Base-by-base conservation (phyloP, 2,329 filamentous ascomycete species). In the Cladosporium austrohemisphaericum region DNA sequence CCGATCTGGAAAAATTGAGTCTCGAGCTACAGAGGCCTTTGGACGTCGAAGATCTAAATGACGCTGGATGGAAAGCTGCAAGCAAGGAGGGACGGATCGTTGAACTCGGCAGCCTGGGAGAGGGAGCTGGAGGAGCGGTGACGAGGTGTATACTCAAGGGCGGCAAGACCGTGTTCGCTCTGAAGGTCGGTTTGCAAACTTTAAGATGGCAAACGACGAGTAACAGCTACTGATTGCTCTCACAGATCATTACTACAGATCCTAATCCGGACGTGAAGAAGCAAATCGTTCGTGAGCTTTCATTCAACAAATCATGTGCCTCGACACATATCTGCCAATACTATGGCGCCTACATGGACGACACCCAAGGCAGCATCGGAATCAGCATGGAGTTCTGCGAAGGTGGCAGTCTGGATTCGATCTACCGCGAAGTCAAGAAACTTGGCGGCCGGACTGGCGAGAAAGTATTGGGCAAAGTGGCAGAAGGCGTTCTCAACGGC, bases 321-420 rank as follows among this genome's bases (percentile, higher is more conserved):
- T 96, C 90, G 4, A 86, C 93, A 52, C 90, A 97, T 68, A 98
- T 98, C 62, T 98, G 93, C 71, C 84, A 86, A 55, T 98, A 98
- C 72, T 98, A 96, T 63, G 93, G 93, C 55, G 92, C 92, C 32
- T 98, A 97, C 67, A 88, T 94, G 66, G 92, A 98, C 65, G 87
- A 93, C 51, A 86, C 89, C n/a, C 94, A 89, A 8, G 89, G 91
- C 43, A 97, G 92, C 40, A 97, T 98, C 58, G 95, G 89, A 40
- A 98, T 98, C 64, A 91, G 90, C 50, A 98, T 98, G 93, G 93
- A 98, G 67, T 97, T 95, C 63, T 98, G 93, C 66, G 93, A 97
- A 70, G 93, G 93, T 51, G 93, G 93, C 46, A 95, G 89, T 38
- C 79, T 98, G 16, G 91, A 98, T 72, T 93, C 88, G 65, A 93